Evolutionary conservation across 2,329 filamentous ascomycete genomes (phyloP).

Genomic region (Colletotrichum simmondsii): DNA sequence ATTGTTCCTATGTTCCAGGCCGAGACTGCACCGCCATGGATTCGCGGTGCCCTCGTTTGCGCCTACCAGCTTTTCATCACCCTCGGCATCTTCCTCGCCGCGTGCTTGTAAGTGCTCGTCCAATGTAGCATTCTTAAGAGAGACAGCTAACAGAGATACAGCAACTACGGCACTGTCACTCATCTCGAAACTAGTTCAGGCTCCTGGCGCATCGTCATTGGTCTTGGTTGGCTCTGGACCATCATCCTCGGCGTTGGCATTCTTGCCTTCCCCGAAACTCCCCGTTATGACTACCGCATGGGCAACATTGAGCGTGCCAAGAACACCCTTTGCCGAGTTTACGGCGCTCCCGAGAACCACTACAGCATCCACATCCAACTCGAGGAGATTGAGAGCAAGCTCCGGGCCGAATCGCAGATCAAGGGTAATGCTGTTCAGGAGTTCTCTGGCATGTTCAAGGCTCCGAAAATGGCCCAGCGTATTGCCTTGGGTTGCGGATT

Average conservation of each 20-base stretch:
- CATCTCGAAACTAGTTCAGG: conserved; percentile 57
- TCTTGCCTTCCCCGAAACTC: conserved; percentile 62
- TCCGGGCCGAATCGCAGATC: conserved; percentile 57
- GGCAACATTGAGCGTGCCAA: conserved; percentile 59
- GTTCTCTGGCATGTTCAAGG: conserved; percentile 70
- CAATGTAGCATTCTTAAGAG: neutral
- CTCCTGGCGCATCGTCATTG: conserved; percentile 71
- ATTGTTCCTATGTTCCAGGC: conserved; percentile 79
- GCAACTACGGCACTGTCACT: conserved; percentile 65
- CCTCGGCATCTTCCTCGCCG: conserved; percentile 71
- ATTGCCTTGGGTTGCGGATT: conserved; percentile 69
- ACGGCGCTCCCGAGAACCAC: conserved; percentile 55
- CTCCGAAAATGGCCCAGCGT: conserved; percentile 72
- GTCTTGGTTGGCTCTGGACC: conserved; percentile 62
- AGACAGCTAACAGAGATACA: neutral
- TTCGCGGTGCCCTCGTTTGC: conserved; percentile 73
- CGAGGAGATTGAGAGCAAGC: conserved; percentile 64
- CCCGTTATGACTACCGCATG: conserved; percentile 60
- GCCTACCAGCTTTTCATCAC: conserved; percentile 80
- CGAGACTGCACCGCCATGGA: conserved; percentile 75
- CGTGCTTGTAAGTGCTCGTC: conserved; percentile 51
- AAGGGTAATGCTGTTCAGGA: conserved; percentile 54
- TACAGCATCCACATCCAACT: conserved; percentile 59
- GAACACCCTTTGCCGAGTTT: conserved; percentile 59
- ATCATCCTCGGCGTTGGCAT: conserved; percentile 60